Evolutionary conservation across 129 eudicot genomes (phyloP).

Genomic region (Chrysanthemum seticuspe): DNA sequence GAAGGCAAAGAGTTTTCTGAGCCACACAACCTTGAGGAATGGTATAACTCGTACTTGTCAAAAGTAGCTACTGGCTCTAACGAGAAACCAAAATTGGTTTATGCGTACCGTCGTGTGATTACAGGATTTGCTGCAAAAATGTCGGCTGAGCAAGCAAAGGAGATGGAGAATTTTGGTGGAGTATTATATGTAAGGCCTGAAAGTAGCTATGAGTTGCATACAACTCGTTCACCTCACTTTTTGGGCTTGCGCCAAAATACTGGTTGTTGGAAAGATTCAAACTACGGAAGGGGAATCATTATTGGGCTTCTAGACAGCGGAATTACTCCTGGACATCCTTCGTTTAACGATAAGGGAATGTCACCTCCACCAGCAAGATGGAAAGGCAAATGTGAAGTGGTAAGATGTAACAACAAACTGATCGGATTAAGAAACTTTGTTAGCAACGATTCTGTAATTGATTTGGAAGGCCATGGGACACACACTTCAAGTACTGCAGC

Average conservation of each 20-base stretch:
- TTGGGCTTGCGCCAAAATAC: background rate
- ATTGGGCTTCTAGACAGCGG: background rate
- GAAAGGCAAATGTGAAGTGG: background rate
- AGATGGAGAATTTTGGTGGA: background rate
- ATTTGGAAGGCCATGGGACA: too few relatives aligned
- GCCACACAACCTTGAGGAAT: background rate
- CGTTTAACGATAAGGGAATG: background rate
- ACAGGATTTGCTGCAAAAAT: background rate
- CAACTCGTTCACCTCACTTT: background rate
- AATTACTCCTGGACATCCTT: background rate
- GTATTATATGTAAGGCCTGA: background rate
- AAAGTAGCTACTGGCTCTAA: background rate
- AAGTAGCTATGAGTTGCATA: background rate
- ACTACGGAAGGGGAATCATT: too few relatives aligned
- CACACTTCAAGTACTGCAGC: too few relatives aligned
- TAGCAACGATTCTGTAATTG: too few relatives aligned
- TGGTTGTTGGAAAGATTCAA: too few relatives aligned
- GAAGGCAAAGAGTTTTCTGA: background rate
- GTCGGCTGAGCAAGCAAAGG: background rate
- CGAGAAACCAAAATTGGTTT: background rate
- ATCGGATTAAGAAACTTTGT: too few relatives aligned
- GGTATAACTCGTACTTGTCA: background rate
- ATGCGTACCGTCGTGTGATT: background rate
- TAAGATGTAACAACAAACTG: background rate
- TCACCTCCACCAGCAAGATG: constrained; percentile 2